Conservation (phyloP, 2,329 filamentous ascomycete species). For the Pleurostoma richardsiae region DNA sequence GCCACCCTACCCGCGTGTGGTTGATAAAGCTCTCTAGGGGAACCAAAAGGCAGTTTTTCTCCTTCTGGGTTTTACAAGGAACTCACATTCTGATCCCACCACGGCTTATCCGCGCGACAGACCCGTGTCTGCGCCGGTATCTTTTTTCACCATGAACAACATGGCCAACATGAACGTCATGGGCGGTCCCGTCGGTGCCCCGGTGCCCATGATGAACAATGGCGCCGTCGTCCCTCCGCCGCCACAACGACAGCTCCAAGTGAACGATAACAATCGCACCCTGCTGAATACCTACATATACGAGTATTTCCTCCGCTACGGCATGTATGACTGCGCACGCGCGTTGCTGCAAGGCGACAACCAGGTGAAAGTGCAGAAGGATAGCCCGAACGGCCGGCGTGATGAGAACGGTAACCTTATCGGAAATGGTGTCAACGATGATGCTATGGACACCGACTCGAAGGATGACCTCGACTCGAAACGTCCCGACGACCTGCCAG, state of each 20-base stretch:
- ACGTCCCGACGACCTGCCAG: constrained; percentile 74
- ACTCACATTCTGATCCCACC: too few relatives aligned
- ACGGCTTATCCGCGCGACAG: constrained; percentile 18
- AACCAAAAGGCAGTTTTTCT: too few relatives aligned
- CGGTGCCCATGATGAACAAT: constrained; percentile 65
- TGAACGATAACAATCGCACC: constrained; percentile 43
- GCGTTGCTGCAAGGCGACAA: constrained; percentile 63
- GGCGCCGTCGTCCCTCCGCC: constrained; percentile 29
- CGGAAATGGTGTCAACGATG: constrained; percentile 64
- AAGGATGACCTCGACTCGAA: constrained; percentile 74
- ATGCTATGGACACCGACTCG: constrained; percentile 76
- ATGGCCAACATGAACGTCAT: constrained; percentile 68
- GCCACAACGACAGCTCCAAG: constrained; percentile 32
- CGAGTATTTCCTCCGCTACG: constrained; percentile 83
- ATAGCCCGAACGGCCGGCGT: constrained; percentile 62
- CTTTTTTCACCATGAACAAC: constrained; percentile 50
- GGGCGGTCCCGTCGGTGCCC: constrained; percentile 60
- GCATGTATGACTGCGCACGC: constrained; percentile 79
- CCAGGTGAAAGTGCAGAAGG: constrained; percentile 62
- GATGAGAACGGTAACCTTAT: constrained; percentile 63
- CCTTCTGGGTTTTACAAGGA: too few relatives aligned
- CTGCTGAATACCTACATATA: constrained; percentile 84
- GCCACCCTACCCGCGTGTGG: too few relatives aligned
- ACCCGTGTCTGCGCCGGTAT: constrained; percentile 29
- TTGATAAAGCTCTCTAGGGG: too few relatives aligned